Conservation (phyloP, 129 eudicot species). For the Artemisia argyi region DNA sequence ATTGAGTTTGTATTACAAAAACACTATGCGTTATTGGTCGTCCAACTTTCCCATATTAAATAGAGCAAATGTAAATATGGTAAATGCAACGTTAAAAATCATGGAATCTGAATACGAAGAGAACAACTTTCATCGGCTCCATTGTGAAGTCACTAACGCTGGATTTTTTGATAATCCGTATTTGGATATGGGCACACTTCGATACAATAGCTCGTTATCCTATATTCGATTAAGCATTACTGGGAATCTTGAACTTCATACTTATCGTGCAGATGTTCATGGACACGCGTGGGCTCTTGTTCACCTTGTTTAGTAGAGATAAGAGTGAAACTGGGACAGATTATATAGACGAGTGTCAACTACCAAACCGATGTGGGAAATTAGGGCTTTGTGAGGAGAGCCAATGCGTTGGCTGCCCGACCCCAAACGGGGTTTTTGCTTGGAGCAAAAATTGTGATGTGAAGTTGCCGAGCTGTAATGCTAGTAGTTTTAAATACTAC, state of each 20-base stretch:
- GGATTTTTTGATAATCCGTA: neutral
- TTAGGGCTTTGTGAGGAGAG: conserved; percentile 54
- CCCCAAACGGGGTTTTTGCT: conserved; percentile 37
- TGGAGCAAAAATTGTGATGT: conserved; percentile 54
- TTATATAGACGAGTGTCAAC: conserved; percentile 39
- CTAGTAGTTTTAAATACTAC: conserved; percentile 36
- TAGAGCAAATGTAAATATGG: neutral
- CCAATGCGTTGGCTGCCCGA: conserved; percentile 57
- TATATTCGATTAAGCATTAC: conserved; percentile 52
- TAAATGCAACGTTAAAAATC: conserved; percentile 16
- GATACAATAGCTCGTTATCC: conserved; percentile 41
- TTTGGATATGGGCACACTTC: conserved; percentile 7
- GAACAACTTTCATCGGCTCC: neutral
- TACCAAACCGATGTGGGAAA: conserved; percentile 47
- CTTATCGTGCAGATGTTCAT: conserved; percentile 33
- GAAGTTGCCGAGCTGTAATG: conserved; percentile 26
- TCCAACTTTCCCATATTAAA: conserved; percentile 22
- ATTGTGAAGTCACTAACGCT: neutral
- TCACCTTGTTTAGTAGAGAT: conserved; percentile 31
- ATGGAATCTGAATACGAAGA: conserved; percentile 24
- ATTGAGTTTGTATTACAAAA: conserved; percentile 37
- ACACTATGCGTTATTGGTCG: conserved; percentile 28
- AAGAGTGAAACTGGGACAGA: neutral
- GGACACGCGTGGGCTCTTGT: conserved; percentile 41
- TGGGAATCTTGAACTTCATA: conserved; percentile 44